Base-by-base conservation (phyloP, 345 rosid species). In the Eucalyptus melliodora region DNA sequence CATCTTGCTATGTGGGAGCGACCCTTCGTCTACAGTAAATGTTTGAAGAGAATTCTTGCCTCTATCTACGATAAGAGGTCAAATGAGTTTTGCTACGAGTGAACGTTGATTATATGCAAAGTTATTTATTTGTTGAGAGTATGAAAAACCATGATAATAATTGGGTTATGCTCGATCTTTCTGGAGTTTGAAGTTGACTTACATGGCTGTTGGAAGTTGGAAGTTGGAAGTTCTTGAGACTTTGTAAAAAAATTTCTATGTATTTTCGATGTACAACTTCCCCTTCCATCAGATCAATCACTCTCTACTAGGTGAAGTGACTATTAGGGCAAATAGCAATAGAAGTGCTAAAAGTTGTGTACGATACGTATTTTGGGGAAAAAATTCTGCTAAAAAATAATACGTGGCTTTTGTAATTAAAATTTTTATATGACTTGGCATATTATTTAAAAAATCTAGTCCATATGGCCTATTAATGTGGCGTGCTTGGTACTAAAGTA, bases 401-500 rank as follows among this genome's bases (percentile, higher is more conserved):
- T 50, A 0, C 1, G 51, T 50, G 51, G 51, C 51, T 50, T 50
- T 50, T 50, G 51, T 50, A 50, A 50, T 50, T 50, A 50, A 50
- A 50, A 5, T 50, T 50, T 50, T 50, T 50, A 50, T 5, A 50
- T 50, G 51, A 50, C 16, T 50, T 50, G 51, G 51, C 51, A 50
- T 50, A 50, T 50, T 50, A 50, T 50, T 50, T 50, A 14, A 50
- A 50, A 14, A 50, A 14, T 50, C 51, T 50, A 50, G 51, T 50
- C 51, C 51, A 14, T 50, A 50, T 50, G 51, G 16, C 16, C 51
- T 50, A 0, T 50, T 0, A 0, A 50, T 0, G 16, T 50, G 51
- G 51, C 1, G 1, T 50, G 51, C 16, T 14, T 50, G 51, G 51
- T 50, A 50, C 0, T 50, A 6, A 50, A 50, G 51, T 50, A 50